Conservation (phyloP, 495 filamentous ascomycete genomes). For the Rostrohypoxylon terebratum region DNA sequence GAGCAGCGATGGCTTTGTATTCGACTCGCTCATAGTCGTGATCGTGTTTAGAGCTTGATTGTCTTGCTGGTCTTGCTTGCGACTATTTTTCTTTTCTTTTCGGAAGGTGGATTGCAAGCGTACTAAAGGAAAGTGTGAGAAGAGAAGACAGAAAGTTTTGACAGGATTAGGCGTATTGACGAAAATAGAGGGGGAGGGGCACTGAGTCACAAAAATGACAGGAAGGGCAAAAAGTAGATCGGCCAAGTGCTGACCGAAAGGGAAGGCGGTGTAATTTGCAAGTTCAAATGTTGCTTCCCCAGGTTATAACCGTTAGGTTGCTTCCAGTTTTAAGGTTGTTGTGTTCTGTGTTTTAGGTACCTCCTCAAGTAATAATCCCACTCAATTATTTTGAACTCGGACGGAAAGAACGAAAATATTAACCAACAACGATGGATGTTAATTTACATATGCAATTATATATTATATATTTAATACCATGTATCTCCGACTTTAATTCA, state of each 20-base stretch:
- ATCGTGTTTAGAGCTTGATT: background rate
- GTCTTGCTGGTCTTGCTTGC: too few species aligned
- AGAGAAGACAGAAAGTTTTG: conserved; percentile 13
- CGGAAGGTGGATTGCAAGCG: conserved; percentile 8
- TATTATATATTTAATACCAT: background rate
- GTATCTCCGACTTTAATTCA: background rate
- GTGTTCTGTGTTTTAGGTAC: too few species aligned
- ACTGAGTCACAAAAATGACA: conserved; percentile 46
- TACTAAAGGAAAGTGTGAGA: background rate
- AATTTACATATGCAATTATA: background rate
- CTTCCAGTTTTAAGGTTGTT: too few species aligned
- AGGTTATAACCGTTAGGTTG: too few species aligned
- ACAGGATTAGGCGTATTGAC: background rate
- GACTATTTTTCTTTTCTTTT: background rate
- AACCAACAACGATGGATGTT: background rate
- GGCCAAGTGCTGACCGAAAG: conserved; percentile 14
- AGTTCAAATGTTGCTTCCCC: too few species aligned
- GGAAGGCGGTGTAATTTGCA: conserved; percentile 24
- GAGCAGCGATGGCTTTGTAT: conserved; percentile 42
- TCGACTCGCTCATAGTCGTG: conserved; percentile 34
- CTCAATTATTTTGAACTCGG: background rate
- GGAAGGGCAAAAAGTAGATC: conserved; percentile 15
- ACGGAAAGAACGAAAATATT: background rate
- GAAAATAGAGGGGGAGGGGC: conserved; percentile 44
- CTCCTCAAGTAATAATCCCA: too few species aligned